A percentile compares a stretch with the other conserved stretches of the same genome.
phyloP scores from a whole-genome alignment of 73 alveolate species.

The Paramecium primaurelia region DNA sequence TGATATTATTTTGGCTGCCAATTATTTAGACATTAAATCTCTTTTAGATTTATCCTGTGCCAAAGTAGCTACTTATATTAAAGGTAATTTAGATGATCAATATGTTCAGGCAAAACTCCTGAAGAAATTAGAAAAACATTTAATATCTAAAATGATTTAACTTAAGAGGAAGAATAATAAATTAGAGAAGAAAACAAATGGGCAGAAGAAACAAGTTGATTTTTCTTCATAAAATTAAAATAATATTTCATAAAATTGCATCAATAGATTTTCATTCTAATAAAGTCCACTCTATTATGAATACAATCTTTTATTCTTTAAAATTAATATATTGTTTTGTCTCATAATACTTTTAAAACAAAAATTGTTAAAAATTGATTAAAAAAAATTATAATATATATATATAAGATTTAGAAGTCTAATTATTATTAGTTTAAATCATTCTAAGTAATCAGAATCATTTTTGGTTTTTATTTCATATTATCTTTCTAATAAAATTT shows the following conservation, averaged over 20 bases:
- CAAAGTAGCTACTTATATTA: conserved; percentile 85
- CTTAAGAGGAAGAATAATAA: conserved; percentile 92
- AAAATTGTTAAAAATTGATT: too few species aligned
- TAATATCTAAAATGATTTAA: conserved; percentile 84
- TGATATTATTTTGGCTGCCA: conserved; percentile 90
- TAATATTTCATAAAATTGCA: background rate
- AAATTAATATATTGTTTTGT: too few species aligned
- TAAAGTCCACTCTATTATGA: too few species aligned
- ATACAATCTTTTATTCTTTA: too few species aligned
- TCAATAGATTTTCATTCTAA: too few species aligned
- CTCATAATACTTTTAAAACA: too few species aligned
- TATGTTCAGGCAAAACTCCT: conserved; percentile 72
- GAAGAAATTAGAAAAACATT: conserved; percentile 84
- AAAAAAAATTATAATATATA: too few species aligned
- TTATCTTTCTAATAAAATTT: too few species aligned
- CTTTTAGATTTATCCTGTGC: conserved; percentile 90
- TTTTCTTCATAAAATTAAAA: background rate
- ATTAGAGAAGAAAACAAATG: background rate
- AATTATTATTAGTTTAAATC: too few species aligned
- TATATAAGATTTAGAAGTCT: too few species aligned
- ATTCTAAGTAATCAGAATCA: too few species aligned
- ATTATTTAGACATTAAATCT: conserved; percentile 84
- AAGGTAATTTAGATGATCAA: conserved; percentile 53
- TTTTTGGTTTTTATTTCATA: too few species aligned
- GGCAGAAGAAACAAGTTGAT: conserved; percentile 69